Base-by-base conservation (phyloP, 495 filamentous ascomycete species). In the Penicillium cosmopolitanum region DNA sequence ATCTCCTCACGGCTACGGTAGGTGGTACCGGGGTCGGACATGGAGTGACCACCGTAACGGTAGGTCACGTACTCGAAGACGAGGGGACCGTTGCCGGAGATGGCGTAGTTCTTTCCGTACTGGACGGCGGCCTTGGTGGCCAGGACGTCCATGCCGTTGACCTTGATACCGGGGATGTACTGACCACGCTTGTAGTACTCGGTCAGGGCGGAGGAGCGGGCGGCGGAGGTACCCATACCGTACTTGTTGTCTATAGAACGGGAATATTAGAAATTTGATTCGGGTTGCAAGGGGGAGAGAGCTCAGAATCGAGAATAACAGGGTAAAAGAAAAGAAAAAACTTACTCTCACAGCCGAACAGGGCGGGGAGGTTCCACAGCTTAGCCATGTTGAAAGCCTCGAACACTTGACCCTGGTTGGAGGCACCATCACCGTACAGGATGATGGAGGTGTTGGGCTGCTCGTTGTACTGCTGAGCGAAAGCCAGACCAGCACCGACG, bases 381-480 rank as follows among this genome's bases (percentile, higher is more conserved):
- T 97, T 97, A 50, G 95, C 95, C 95, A 98, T 98, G 87, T 98
- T 98, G 86, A 96, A 98, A 56, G 95, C 92, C 84, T 98, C 95
- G 71, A 98, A 98, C 59, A 98, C 96, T 78, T 98, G 95, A 65
- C 95, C 95, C 84, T 98, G 95, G 82, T 98, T 98, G 80, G 87
- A 88, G 58, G 95, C 95, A 80, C 95, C 95, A 67, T 98, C 95
- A 83, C 94, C 95, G 75, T 98, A 98, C 53, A 98, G 83, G 56
- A 92, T 85, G 63, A 98, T 84, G 56, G 90, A 91, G 51, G 90
- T 91, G 73, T 90, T 92, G 77, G 89, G 84, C 78, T 88, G 85
- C 66, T 84, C 85, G 74, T 85, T 87, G 82, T 98, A 98, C 78
- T 96, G 88, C 81, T 98, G 93, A 47, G 95, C 96, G 66, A 98